Percentiles rank a stretch among this genome's conserved stretches.
These are phyloP conservation scores for Hydnomerulius pinastri DNA, from an alignment of 768 basidiomycete genomes.

Conservation along the genomic window DNA sequence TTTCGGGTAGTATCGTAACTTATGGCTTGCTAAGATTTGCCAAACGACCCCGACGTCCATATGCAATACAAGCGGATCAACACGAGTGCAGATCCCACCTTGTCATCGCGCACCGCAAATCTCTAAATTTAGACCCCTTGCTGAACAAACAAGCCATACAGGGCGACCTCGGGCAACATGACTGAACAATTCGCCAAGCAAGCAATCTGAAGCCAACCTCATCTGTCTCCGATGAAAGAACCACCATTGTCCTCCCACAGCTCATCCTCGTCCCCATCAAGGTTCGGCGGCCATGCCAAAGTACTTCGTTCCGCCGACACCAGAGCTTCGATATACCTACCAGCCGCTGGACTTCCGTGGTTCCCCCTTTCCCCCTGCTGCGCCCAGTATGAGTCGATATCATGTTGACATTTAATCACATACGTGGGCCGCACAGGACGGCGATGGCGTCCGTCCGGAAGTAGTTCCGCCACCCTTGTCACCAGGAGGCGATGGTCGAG, in stretches of 20 bases:
- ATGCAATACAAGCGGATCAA: conserved; percentile 26
- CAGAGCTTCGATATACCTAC: conserved; percentile 21
- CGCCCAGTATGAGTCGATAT: conserved; percentile 40
- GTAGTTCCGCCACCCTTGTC: conserved; percentile 6
- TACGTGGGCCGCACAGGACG: conserved; percentile 18
- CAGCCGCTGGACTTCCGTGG: conserved; percentile 1
- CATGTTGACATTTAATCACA: conserved; percentile 30
- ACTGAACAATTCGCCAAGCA: conserved; percentile 16
- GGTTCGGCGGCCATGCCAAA: conserved; percentile 26
- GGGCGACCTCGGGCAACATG: conserved; percentile 20
- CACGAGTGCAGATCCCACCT: conserved; percentile 31
- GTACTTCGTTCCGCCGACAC: conserved; percentile 52
- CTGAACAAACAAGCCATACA: conserved; percentile 19
- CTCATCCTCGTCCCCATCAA: conserved; percentile 20
- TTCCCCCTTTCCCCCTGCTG: conserved; percentile 23
- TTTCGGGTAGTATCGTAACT: conserved; percentile 22
- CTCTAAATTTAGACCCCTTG: conserved; percentile 24
- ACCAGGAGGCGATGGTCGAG: conserved; percentile 36
- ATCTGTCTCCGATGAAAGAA: conserved; percentile 18
- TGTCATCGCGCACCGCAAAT: conserved; percentile 10
- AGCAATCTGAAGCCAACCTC: conserved; percentile 19
- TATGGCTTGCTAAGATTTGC: conserved; percentile 14
- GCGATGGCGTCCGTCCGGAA: conserved; percentile 4
- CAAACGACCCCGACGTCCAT: conserved; percentile 9
- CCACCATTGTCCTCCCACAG: conserved; percentile 16